Base-by-base conservation (phyloP, 495 filamentous ascomycete genomes). In the Hypomontagnella monticulosa region DNA sequence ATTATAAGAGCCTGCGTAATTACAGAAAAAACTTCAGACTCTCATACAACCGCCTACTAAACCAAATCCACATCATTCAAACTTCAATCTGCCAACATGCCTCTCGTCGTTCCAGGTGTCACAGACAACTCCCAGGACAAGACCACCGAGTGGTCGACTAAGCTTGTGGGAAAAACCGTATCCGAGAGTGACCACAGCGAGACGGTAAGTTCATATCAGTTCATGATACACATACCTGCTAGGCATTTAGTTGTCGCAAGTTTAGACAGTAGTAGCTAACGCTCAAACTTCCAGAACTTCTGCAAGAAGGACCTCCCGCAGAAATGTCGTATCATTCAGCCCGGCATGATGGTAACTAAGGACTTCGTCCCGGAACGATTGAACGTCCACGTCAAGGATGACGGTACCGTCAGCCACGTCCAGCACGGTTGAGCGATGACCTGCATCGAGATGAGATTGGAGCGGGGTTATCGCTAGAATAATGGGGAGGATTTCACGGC, bases 71-170 rank as follows among this genome's bases (percentile, higher is more conserved):
- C n/a, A n/a, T n/a, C n/a, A n/a, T n/a, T n/a, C n/a, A n/a, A n/a
- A n/a, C n/a, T n/a, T n/a, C n/a, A n/a, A n/a, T n/a, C n/a, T n/a
- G 3, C n/a, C 81, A 89, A 70, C 38, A 94, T 94, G 91, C 91
- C 91, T 81, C 90, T 94, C 77, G 87, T 94, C 71, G 85, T 93
- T 14, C 91, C 91, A 11, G 89, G 87, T 71, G 78, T 93, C 78
- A 73, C 70, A 63, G 84, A 81, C 71, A 83, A 80, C 75, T 72
- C 77, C 52, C 72, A 69, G 51, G 80, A 84, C 70, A 75, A 79
- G 72, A 87, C 86, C 62, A 78, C 83, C 37, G 84, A 89, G 61
- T 94, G 91, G 91, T 76, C 76, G 40, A 85, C 81, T 74, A 91
- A 92, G 82, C 80, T 94, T 12, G 85, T 88, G 50, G 91, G 91